A percentile compares a stretch with the other conserved stretches of the same genome.
phyloP scores from a whole-genome alignment of 305 asterid genomes.

The Fraxinus baroniana region DNA sequence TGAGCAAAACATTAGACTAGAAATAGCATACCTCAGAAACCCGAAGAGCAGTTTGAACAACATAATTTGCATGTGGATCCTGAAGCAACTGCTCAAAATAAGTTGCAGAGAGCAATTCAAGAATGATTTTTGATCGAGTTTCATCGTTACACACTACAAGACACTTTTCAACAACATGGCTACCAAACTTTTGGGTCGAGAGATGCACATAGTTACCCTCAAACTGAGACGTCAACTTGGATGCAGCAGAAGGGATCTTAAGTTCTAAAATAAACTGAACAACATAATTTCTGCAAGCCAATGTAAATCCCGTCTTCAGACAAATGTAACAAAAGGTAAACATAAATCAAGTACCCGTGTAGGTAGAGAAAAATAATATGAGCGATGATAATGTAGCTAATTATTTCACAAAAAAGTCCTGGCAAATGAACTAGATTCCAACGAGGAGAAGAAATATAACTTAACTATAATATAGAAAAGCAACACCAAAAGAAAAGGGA shows the following conservation, averaged over 20 bases:
- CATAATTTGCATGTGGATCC: constrained; percentile 94
- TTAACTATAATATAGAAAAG: not conserved
- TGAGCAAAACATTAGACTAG: too few species aligned
- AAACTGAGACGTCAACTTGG: constrained; percentile 59
- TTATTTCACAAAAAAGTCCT: not conserved
- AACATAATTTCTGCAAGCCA: constrained; percentile 69
- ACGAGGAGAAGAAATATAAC: not conserved
- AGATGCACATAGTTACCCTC: constrained; percentile 72
- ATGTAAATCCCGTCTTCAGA: constrained; percentile 9
- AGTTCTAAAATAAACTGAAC: constrained; percentile 84
- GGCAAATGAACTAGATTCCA: not conserved
- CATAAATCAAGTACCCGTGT: not conserved
- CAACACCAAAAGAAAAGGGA: not conserved
- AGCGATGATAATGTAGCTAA: not conserved
- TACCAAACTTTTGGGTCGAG: constrained; percentile 77
- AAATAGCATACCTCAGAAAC: constrained; percentile 70
- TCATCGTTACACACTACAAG: constrained; percentile 48
- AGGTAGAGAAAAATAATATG: not conserved
- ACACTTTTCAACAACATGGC: constrained; percentile 93
- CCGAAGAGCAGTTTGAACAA: constrained; percentile 77
- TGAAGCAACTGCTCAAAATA: constrained; percentile 86
- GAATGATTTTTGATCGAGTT: constrained; percentile 56
- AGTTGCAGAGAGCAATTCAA: constrained; percentile 62
- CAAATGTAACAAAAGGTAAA: not conserved
- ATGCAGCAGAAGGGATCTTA: constrained; percentile 51